Evolutionary conservation across 2,329 filamentous ascomycete species (phyloP).

Genomic region (Tolypocladium endophyticum): DNA sequence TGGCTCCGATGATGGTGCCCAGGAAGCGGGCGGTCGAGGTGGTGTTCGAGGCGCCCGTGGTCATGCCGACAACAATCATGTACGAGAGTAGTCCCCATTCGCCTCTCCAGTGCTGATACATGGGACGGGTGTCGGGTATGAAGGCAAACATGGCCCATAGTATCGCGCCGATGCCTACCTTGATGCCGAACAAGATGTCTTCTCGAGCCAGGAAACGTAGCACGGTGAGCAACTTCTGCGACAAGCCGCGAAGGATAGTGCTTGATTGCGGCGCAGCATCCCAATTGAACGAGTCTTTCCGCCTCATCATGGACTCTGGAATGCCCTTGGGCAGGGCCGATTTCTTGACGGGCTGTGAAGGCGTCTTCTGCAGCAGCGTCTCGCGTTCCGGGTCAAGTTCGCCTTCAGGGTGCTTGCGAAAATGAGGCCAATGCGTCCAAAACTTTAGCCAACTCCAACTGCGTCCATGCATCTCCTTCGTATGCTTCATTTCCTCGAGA

Average conservation of each 20-base stretch:
- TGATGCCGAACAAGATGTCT: slow-evolving; percentile 69
- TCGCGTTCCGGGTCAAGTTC: slow-evolving; percentile 30
- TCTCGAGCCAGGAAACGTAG: slow-evolving; percentile 41
- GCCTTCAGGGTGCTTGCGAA: not conserved
- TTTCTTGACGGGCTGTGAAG: slow-evolving; percentile 37
- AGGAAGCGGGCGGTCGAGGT: slow-evolving; percentile 79
- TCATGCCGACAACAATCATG: slow-evolving; percentile 98
- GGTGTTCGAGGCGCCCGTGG: slow-evolving; percentile 89
- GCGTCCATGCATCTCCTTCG: slow-evolving; percentile 48
- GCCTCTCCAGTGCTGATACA: slow-evolving; percentile 81
- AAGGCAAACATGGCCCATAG: slow-evolving; percentile 87
- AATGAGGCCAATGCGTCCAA: slow-evolving; percentile 39
- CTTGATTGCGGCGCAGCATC: slow-evolving; percentile 40
- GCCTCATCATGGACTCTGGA: slow-evolving; percentile 39
- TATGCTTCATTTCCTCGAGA: slow-evolving; percentile 72
- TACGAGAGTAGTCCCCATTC: slow-evolving; percentile 96
- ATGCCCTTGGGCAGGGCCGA: slow-evolving; percentile 47
- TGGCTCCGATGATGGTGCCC: slow-evolving; percentile 74
- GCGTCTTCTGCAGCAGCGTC: slow-evolving; percentile 25
- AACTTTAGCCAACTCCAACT: slow-evolving; percentile 83
- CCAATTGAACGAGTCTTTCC: slow-evolving; percentile 46
- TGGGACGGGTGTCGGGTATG: slow-evolving; percentile 62
- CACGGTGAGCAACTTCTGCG: slow-evolving; percentile 33
- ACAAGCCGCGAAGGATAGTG: slow-evolving; percentile 29
- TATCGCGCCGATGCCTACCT: slow-evolving; percentile 83